Percentiles rank a stretch among this genome's conserved stretches.
phyloP scores from a whole-genome alignment of 2,329 filamentous ascomycete species.

The Coccinonectria pachysandricola region DNA sequence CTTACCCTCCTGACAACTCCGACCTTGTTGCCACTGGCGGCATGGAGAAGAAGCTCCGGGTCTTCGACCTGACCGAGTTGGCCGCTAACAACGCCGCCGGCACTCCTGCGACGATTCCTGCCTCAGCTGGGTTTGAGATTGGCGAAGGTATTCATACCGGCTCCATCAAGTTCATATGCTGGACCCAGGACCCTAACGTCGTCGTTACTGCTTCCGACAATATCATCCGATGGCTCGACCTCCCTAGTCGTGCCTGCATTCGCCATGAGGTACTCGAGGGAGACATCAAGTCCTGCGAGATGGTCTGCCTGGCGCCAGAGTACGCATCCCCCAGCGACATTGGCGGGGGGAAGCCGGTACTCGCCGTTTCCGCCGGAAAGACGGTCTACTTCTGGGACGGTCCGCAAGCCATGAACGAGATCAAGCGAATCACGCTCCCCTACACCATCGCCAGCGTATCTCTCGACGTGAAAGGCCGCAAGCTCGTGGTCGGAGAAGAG shows the following conservation, averaged over 20 bases:
- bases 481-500: conserved; percentile 82
- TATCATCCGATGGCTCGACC: conserved; percentile 87
- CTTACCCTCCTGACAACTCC: conserved; percentile 72
- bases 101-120: conserved; percentile 40
- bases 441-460: conserved; percentile 89
- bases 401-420: conserved; percentile 51
- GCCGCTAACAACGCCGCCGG: conserved; percentile 28
- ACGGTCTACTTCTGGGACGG: conserved; percentile 88
- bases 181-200: conserved; percentile 80
- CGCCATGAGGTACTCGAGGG: conserved; percentile 71
- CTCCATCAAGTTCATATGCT: conserved; percentile 93
- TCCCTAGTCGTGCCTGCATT: conserved; percentile 65
- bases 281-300: conserved; percentile 83
- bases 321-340: conserved; percentile 51
- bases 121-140: conserved; percentile 71
- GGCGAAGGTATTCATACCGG: conserved; percentile 73
- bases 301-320: conserved; percentile 57
- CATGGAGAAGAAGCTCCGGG: conserved; percentile 89
- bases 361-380: conserved; percentile 91
- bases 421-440: conserved; percentile 71
- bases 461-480: conserved; percentile 68
- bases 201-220: conserved; percentile 89
- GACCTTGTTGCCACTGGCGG: conserved; percentile 89
- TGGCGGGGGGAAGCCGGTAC: conserved; percentile 57
- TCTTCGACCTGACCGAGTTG: conserved; percentile 72